These are phyloP conservation scores for Cladosporium phlei DNA, from an alignment of 2,329 filamentous ascomycete genomes.

Conservation along the genomic window DNA sequence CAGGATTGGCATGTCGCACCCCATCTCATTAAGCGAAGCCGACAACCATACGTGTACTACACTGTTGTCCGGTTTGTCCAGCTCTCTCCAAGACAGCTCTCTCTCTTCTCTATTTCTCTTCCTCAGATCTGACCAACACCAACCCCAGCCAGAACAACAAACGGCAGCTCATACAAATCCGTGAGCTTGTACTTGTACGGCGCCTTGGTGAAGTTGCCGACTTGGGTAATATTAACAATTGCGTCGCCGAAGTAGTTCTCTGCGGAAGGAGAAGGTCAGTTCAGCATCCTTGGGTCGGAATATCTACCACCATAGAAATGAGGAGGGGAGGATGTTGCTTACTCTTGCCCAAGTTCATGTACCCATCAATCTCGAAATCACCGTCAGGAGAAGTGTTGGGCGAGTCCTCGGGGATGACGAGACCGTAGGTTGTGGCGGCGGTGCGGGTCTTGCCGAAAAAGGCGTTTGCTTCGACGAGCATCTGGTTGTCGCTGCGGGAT, in stretches of 20 bases:
- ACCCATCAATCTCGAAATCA: conserved; percentile 52
- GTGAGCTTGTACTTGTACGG: conserved; percentile 49
- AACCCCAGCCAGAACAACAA: conserved; percentile 43
- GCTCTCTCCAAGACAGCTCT: too few relatives aligned
- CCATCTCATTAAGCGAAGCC: too few relatives aligned
- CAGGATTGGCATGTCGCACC: too few relatives aligned
- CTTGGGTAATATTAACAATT: conserved; percentile 49
- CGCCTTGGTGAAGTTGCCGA: conserved; percentile 46
- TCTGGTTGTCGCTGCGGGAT: conserved; percentile 46
- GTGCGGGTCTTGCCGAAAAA: conserved; percentile 46
- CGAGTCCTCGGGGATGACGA: conserved; percentile 52
- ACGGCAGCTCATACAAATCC: conserved; percentile 32
- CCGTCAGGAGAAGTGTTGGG: conserved; percentile 52
- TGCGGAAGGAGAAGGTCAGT: too few relatives aligned
- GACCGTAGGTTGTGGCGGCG: conserved; percentile 50
- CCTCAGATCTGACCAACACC: conserved; percentile 42
- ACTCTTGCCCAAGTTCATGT: conserved; percentile 51
- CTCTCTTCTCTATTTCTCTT: not conserved
- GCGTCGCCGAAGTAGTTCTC: conserved; percentile 48
- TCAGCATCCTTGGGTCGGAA: too few relatives aligned
- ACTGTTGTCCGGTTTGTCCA: too few relatives aligned
- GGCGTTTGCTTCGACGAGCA: conserved; percentile 48
- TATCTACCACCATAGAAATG: too few relatives aligned
- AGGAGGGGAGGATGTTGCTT: too few relatives aligned
- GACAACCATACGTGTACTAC: too few relatives aligned